Percentiles rank a stretch among this genome's conserved stretches.
These are phyloP conservation scores for Butyriboletus loyo DNA, from an alignment of 768 basidiomycete genomes.

Conservation along the genomic window DNA sequence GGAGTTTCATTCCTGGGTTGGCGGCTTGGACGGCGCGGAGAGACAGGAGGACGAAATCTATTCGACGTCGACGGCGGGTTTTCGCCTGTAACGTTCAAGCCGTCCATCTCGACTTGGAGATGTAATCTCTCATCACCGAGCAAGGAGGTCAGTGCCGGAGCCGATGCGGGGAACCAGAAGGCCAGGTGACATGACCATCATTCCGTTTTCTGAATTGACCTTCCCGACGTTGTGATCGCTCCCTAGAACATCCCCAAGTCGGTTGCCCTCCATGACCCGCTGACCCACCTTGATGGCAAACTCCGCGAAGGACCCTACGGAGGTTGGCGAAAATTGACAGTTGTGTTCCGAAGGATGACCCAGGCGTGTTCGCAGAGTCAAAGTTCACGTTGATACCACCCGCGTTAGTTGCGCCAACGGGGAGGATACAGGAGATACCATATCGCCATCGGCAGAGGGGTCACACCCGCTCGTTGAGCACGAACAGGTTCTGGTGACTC, in stretches of 20 bases:
- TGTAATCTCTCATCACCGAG: too few relatives aligned
- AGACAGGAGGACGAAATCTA: conserved; percentile 59
- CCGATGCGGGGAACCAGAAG: too few relatives aligned
- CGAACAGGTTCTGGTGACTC: too few relatives aligned
- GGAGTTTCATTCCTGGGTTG: conserved; percentile 50
- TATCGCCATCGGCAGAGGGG: too few relatives aligned
- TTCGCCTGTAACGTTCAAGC: conserved; percentile 30
- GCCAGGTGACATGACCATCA: conserved; percentile 4
- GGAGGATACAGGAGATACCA: too few relatives aligned
- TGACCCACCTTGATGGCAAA: conserved; percentile 75
- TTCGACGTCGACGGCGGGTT: conserved; percentile 29
- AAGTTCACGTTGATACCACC: too few relatives aligned
- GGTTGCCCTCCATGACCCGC: conserved; percentile 84
- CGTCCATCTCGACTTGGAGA: conserved; percentile 27
- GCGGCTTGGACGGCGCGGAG: conserved; percentile 58
- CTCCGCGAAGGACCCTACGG: conserved; percentile 69
- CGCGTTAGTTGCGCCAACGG: too few relatives aligned
- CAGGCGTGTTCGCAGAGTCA: too few relatives aligned
- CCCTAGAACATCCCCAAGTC: conserved; percentile 55
- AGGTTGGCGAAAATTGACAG: conserved; percentile 88
- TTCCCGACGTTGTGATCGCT: conserved; percentile 25
- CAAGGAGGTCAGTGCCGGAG: too few relatives aligned
- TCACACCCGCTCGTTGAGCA: too few relatives aligned
- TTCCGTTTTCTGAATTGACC: conserved; percentile 32
- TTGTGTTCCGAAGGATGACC: too few relatives aligned